Conservation (phyloP, 2,329 filamentous ascomycete genomes). For the Colletotrichum cordylinicola region DNA sequence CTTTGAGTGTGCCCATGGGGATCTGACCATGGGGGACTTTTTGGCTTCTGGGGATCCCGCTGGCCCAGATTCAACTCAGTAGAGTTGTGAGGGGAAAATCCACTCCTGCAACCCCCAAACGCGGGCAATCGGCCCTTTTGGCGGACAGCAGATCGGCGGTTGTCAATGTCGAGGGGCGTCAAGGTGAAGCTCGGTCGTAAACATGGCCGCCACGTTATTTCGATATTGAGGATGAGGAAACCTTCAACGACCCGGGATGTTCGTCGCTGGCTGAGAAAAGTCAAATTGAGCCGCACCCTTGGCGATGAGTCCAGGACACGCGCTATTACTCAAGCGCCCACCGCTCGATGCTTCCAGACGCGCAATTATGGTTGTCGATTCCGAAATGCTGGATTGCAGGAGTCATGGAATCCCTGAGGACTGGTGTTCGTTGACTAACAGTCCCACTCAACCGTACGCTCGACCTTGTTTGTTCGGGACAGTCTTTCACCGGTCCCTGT, state of each 20-base stretch:
- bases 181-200: neutral
- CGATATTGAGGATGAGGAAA: neutral
- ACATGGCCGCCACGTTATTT: constrained; percentile 14
- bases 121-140: neutral
- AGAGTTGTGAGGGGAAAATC: constrained; percentile 7
- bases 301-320: neutral
- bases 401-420: neutral
- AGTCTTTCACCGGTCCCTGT: neutral
- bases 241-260: neutral
- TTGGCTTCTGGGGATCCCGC: constrained; percentile 18
- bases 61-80: neutral
- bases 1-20: constrained; percentile 3
- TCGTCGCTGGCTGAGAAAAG: neutral
- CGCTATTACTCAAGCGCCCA: constrained; percentile 4
- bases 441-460: neutral
- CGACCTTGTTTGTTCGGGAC: neutral
- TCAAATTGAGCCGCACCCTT: constrained; percentile 8
- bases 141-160: neutral
- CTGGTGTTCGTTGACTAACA: neutral
- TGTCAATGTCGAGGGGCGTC: neutral
- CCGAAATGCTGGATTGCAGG: neutral
- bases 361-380: neutral
- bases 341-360: neutral
- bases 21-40: constrained; percentile 6
- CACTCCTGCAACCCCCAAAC: neutral